Conservation (phyloP, 2,329 filamentous ascomycete species). For the Venturiaceae sp. region DNA sequence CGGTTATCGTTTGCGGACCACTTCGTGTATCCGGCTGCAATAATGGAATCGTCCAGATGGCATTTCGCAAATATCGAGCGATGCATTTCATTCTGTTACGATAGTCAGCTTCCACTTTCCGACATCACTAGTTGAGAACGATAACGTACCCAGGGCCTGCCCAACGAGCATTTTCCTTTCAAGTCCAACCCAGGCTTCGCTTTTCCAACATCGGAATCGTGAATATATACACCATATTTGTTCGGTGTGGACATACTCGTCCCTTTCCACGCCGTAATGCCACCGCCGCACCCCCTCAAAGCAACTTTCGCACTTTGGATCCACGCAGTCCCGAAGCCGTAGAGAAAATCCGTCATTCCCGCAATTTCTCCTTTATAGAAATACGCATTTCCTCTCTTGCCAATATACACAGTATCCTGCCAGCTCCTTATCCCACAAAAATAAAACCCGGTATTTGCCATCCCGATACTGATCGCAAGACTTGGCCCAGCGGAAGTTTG, state of each 20-base stretch:
- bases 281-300: constrained; percentile 53
- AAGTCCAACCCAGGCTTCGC: constrained; percentile 38
- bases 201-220: constrained; percentile 42
- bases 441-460: constrained; percentile 59
- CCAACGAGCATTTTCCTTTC: constrained; percentile 43
- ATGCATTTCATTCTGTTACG: constrained; percentile 40
- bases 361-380: constrained; percentile 52
- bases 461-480: constrained; percentile 50
- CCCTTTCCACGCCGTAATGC: constrained; percentile 59
- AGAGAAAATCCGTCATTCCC: constrained; percentile 59
- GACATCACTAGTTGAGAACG: neutral
- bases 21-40: constrained; percentile 43
- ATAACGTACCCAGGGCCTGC: constrained; percentile 42
- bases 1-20: constrained; percentile 36
- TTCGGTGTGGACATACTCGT: constrained; percentile 56
- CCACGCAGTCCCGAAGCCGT: constrained; percentile 58
- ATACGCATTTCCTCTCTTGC: constrained; percentile 57
- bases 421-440: constrained; percentile 57
- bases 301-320: constrained; percentile 44
- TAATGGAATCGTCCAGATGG: constrained; percentile 46
- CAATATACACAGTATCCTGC: constrained; percentile 59
- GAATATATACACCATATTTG: constrained; percentile 58
- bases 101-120: neutral
- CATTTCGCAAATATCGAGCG: constrained; percentile 46
- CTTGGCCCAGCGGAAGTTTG: constrained; percentile 45